Conservation (phyloP, 2,329 filamentous ascomycete genomes). For the Xylariales sp. region DNA sequence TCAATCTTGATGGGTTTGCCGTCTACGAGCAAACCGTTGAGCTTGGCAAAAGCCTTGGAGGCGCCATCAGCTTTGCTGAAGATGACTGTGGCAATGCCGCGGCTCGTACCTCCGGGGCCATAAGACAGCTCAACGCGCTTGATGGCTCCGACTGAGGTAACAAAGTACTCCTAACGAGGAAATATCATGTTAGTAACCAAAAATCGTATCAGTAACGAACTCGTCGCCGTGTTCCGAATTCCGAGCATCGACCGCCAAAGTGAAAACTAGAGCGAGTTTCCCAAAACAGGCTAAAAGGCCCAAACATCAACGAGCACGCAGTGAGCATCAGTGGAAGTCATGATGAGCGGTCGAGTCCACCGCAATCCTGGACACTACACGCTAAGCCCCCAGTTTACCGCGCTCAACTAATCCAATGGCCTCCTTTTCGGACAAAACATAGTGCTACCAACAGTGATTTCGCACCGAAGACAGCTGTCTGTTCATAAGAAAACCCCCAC, state of each 20-base stretch:
- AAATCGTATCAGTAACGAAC: slow-evolving; percentile 30
- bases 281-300: neutral
- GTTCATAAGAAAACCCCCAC: no score
- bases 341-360: no score
- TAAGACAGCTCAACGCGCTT: slow-evolving; percentile 91
- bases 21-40: slow-evolving; percentile 90
- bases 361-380: no score
- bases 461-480: no score
- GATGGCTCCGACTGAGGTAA: slow-evolving; percentile 79
- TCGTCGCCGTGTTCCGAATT: slow-evolving; percentile 22
- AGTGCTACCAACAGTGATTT: no score
- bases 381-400: no score
- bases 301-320: slow-evolving; percentile 56
- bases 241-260: slow-evolving; percentile 11
- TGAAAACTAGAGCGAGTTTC: neutral
- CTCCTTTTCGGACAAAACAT: no score
- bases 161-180: slow-evolving; percentile 88
- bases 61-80: slow-evolving; percentile 81
- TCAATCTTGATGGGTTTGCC: slow-evolving; percentile 92
- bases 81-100: slow-evolving; percentile 85
- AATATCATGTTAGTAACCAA: slow-evolving; percentile 62
- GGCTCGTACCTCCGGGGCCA: slow-evolving; percentile 85
- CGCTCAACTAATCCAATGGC: no score
- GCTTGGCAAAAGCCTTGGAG: slow-evolving; percentile 73
- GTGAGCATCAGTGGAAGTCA: slow-evolving; percentile 28